Conservation (phyloP, 129 eudicot genomes). For the Erigeron canadensis region DNA sequence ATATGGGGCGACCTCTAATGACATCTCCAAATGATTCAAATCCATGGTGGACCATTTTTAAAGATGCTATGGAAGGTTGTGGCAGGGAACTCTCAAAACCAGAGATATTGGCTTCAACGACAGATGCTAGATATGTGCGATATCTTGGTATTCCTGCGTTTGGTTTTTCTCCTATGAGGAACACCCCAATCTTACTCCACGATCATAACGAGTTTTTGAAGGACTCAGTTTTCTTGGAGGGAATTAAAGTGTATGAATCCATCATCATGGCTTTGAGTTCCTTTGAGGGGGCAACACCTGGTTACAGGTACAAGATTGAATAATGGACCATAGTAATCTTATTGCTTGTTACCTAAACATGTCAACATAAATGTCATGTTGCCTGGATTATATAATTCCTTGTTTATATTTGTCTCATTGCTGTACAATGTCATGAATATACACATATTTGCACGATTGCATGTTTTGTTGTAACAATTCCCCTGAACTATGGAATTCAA, state of each 20-base stretch:
- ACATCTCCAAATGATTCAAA: constrained; percentile 69
- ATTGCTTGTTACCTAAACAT: too few relatives aligned
- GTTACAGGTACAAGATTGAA: not conserved
- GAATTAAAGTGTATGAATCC: constrained; percentile 85
- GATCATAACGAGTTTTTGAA: constrained; percentile 81
- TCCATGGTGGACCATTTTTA: constrained; percentile 88
- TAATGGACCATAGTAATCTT: not conserved
- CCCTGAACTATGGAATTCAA: too few relatives aligned
- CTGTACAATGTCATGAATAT: not conserved
- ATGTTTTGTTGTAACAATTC: too few relatives aligned
- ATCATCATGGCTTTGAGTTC: constrained; percentile 70
- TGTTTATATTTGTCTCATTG: not conserved
- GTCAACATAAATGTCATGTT: not conserved
- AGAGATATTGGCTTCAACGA: constrained; percentile 80
- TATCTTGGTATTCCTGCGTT: constrained; percentile 69
- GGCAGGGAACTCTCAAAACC: constrained; percentile 82
- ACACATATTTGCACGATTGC: too few relatives aligned
- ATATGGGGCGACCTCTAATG: constrained; percentile 60
- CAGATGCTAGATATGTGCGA: constrained; percentile 81
- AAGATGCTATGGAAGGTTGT: constrained; percentile 54
- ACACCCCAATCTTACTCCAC: constrained; percentile 84
- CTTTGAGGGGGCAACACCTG: constrained; percentile 34
- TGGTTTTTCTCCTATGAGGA: constrained; percentile 96
- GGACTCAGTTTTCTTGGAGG: constrained; percentile 69
- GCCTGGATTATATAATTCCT: not conserved